These are phyloP conservation scores for Cytospora paraplurivora DNA, from an alignment of 2,329 filamentous ascomycete genomes.

Conservation along the genomic window DNA sequence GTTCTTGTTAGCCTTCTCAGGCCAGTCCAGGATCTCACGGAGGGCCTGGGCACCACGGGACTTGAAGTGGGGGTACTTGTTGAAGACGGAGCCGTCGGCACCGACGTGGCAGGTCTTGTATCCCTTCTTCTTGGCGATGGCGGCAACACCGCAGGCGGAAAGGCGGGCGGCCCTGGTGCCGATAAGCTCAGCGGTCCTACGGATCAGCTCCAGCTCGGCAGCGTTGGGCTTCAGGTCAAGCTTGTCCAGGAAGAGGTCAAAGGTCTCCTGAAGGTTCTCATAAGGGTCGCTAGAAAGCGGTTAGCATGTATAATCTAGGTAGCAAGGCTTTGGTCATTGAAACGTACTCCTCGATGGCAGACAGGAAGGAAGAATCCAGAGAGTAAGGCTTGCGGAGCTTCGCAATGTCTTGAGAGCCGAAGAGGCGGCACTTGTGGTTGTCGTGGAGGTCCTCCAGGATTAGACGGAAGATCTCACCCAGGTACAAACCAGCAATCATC, in stretches of 20 bases:
- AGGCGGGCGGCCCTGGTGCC: conserved; percentile 92
- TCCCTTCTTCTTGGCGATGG: conserved; percentile 95
- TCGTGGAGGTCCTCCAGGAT: conserved; percentile 85
- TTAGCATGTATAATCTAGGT: conserved; percentile 25
- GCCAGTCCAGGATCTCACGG: conserved; percentile 95
- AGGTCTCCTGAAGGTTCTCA: conserved; percentile 90
- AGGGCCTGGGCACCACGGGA: conserved; percentile 84
- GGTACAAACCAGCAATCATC: conserved; percentile 93
- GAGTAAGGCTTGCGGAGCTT: conserved; percentile 84
- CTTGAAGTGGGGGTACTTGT: conserved; percentile 99
- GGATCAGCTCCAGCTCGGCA: conserved; percentile 85
- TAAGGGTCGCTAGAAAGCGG: conserved; percentile 71
- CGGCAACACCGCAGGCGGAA: conserved; percentile 91
- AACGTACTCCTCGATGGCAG: conserved; percentile 81
- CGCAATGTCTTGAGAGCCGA: conserved; percentile 79
- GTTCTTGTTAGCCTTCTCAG: conserved; percentile 65
- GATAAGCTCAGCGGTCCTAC: conserved; percentile 88
- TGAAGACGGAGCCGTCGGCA: conserved; percentile 96
- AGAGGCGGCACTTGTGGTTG: conserved; percentile 72
- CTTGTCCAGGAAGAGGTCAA: conserved; percentile 76
- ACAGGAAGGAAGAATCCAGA: conserved; percentile 90
- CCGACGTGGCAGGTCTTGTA: conserved; percentile 89
- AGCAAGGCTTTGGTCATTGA: neutral
- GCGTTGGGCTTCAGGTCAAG: conserved; percentile 71
- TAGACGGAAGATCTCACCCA: conserved; percentile 92